These are phyloP conservation scores for Globisporangium solare DNA, from an alignment of 352 stramenopile genomes.

Conservation along the genomic window DNA sequence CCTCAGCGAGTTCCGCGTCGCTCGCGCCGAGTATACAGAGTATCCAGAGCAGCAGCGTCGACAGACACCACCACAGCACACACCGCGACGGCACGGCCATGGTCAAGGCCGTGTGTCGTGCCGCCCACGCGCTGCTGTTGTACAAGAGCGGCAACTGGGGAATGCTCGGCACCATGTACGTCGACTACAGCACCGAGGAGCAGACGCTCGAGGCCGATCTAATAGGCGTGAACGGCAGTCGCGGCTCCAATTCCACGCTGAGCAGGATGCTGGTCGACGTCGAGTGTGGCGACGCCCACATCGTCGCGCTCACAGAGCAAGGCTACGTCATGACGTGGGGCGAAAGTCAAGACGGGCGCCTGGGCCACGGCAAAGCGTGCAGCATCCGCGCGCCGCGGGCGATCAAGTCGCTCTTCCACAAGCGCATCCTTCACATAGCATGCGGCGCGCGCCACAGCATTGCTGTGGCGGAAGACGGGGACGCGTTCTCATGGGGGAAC, in stretches of 20 bases:
- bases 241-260: conserved; percentile 28
- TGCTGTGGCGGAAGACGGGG: conserved; percentile 51
- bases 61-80: not conserved
- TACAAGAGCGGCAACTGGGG: conserved; percentile 39
- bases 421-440: conserved; percentile 49
- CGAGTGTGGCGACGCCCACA: conserved; percentile 51
- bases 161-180: conserved; percentile 24
- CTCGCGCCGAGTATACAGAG: conserved; percentile 2
- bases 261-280: conserved; percentile 56
- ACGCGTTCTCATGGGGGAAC: conserved; percentile 65
- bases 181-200: conserved; percentile 9
- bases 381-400: conserved; percentile 17
- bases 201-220: not conserved
- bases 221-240: not conserved
- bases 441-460: conserved; percentile 63
- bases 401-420: conserved; percentile 47
- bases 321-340: conserved; percentile 76
- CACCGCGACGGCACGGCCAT: conserved; percentile 22
- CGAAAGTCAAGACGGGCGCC: conserved; percentile 33
- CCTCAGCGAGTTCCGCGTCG: not conserved
- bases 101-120: conserved; percentile 34
- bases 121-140: conserved; percentile 38
- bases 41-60: not conserved
- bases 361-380: conserved; percentile 18
- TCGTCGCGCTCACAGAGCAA: conserved; percentile 62